A percentile compares a stretch with the other conserved stretches of the same genome.
Evolutionary conservation across 2,329 filamentous ascomycete genomes (phyloP).

Genomic region (Penicillium sp.): DNA sequence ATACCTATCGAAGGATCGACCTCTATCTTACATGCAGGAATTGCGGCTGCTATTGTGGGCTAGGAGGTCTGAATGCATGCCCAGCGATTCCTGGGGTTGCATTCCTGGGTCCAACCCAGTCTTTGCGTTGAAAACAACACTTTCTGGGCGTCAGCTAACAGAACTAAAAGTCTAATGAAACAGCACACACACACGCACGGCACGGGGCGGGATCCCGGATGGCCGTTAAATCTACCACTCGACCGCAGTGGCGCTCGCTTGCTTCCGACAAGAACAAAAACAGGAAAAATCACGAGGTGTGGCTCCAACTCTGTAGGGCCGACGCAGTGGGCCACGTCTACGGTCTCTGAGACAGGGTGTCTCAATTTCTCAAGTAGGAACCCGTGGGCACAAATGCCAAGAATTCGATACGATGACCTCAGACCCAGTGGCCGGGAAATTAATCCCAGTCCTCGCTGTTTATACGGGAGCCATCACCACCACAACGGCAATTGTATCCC

Average conservation of each 20-base stretch:
- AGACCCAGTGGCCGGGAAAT: neutral
- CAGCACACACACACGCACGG: constrained; percentile 8
- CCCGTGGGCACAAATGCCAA: neutral
- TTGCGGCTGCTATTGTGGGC: constrained; percentile 1
- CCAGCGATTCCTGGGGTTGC: neutral
- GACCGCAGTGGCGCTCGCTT: constrained; percentile 11
- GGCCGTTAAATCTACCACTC: constrained; percentile 2
- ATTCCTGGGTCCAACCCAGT: neutral
- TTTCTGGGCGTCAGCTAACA: neutral
- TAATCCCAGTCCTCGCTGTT: neutral
- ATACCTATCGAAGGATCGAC: constrained; percentile 26
- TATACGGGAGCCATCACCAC: neutral
- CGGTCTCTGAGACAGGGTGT: neutral
- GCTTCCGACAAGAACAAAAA: neutral
- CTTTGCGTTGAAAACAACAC: neutral
- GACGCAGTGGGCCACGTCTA: neutral
- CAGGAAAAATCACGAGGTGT: neutral
- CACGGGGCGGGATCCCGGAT: constrained; percentile 11
- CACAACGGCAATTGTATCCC: constrained; percentile 10
- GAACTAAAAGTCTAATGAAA: constrained; percentile 11
- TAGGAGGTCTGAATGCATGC: constrained; percentile 6
- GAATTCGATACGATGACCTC: neutral
- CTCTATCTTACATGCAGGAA: constrained; percentile 7
- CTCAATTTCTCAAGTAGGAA: neutral
- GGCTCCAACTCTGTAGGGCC: neutral